Conservation (phyloP, 441 rosid genomes). For the Arabidopsis lyrata region DNA sequence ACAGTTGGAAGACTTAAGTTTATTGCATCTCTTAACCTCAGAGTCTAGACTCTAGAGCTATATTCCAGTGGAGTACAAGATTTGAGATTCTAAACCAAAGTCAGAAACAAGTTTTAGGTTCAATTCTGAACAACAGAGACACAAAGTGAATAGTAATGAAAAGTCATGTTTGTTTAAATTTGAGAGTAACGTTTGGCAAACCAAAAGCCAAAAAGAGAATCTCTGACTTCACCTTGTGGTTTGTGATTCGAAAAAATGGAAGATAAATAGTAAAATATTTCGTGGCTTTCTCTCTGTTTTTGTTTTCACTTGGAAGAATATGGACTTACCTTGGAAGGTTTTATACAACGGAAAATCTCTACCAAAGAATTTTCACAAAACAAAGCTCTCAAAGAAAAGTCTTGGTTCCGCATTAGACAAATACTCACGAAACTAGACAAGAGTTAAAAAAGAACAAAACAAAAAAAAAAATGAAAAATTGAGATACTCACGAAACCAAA, state of each 20-base stretch:
- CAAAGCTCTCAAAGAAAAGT: slow-evolving; percentile 31
- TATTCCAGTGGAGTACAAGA: not conserved
- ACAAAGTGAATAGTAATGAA: not conserved
- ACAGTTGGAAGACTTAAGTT: too few species aligned
- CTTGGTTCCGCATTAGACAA: slow-evolving; percentile 17
- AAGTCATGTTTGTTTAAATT: not conserved
- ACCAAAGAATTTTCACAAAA: slow-evolving; percentile 36
- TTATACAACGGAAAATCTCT: slow-evolving; percentile 38
- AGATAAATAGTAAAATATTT: not conserved
- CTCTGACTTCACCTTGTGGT: not conserved
- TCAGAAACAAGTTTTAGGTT: not conserved
- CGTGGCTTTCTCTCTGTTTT: not conserved
- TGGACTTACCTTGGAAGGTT: slow-evolving; percentile 29
- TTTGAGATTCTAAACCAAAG: not conserved
- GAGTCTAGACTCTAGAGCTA: not conserved
- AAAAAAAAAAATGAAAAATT: slow-evolving; percentile 5
- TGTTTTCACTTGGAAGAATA: slow-evolving; percentile 17
- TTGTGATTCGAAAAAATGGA: not conserved
- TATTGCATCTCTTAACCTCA: too few species aligned
- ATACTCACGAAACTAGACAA: slow-evolving; percentile 36
- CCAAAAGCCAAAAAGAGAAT: not conserved
- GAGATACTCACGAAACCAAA: slow-evolving; percentile 25
- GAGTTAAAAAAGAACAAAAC: not conserved
- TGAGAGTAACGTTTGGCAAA: not conserved
- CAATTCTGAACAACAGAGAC: not conserved